Conservation (phyloP, 345 rosid species). For the Syzygium grande region DNA sequence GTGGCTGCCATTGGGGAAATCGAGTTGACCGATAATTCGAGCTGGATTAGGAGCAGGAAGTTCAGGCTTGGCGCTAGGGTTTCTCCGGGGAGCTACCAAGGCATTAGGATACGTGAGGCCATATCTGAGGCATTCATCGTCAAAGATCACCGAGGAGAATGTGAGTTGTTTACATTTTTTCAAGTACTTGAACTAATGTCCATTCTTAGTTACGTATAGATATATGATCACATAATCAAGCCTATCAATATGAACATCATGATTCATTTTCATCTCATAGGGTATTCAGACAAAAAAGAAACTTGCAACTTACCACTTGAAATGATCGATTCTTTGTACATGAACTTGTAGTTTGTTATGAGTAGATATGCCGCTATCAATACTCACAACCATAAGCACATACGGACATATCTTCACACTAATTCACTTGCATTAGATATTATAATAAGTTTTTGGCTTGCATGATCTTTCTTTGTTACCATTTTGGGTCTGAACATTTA, state of each 20-base stretch:
- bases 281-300: neutral
- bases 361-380: neutral
- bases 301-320: neutral
- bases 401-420: neutral
- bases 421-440: neutral
- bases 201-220: neutral
- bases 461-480: neutral
- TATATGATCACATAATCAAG: neutral
- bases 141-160: slow-evolving; percentile 95
- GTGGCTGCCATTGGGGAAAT: slow-evolving; percentile 40
- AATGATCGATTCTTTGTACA: neutral
- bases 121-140: slow-evolving; percentile 69
- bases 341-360: neutral
- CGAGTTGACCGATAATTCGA: slow-evolving; percentile 86
- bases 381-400: neutral
- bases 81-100: slow-evolving; percentile 34
- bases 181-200: neutral
- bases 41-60: slow-evolving; percentile 83
- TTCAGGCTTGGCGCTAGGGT: slow-evolving; percentile 73
- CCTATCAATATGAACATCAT: neutral
- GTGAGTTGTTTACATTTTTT: slow-evolving; percentile 34
- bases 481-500: neutral
- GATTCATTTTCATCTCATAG: neutral
- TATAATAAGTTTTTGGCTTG: neutral
- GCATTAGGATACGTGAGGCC: slow-evolving; percentile 53